Conservation (phyloP, 345 rosid species). For the Camelina sativa region DNA sequence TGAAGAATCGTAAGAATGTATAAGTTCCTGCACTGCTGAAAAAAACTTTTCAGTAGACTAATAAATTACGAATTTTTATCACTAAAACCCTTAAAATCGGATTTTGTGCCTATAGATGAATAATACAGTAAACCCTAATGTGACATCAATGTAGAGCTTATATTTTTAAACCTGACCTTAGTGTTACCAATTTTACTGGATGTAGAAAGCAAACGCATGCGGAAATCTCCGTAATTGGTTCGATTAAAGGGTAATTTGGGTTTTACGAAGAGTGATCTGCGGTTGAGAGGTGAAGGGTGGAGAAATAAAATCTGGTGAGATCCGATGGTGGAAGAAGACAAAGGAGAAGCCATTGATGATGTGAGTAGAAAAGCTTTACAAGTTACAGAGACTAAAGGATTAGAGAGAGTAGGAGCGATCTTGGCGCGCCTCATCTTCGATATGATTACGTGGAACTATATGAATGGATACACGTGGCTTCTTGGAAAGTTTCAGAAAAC, state of each 20-base stretch:
- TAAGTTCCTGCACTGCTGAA: slow-evolving; percentile 63
- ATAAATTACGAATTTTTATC: background rate
- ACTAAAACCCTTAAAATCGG: background rate
- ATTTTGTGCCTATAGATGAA: background rate
- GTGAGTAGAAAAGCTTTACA: slow-evolving; percentile 13
- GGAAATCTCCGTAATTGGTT: slow-evolving; percentile 33
- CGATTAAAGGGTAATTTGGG: slow-evolving; percentile 41
- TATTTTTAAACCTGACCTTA: slow-evolving; percentile 43
- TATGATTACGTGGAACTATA: slow-evolving; percentile 31
- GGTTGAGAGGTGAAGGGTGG: slow-evolving; percentile 36
- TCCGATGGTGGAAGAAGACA: slow-evolving; percentile 53
- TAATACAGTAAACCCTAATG: background rate
- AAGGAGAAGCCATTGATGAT: slow-evolving; percentile 61
- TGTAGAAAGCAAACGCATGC: slow-evolving; percentile 45
- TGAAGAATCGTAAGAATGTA: slow-evolving; percentile 34
- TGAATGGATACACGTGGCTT: background rate
- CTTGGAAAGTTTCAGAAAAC: rapidly evolving
- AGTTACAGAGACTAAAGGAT: slow-evolving; percentile 25
- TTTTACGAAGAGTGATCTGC: slow-evolving; percentile 42
- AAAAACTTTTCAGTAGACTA: slow-evolving; percentile 40
- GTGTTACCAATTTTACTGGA: slow-evolving; percentile 24
- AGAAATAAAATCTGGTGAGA: slow-evolving; percentile 40
- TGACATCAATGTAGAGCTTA: background rate
- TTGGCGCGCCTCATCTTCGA: slow-evolving; percentile 63
- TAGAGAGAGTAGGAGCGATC: slow-evolving; percentile 12